Percentiles rank a stretch among this genome's conserved stretches.
These are phyloP conservation scores for Daldinia caldariorum DNA, from an alignment of 495 filamentous ascomycete species.

Conservation along the genomic window DNA sequence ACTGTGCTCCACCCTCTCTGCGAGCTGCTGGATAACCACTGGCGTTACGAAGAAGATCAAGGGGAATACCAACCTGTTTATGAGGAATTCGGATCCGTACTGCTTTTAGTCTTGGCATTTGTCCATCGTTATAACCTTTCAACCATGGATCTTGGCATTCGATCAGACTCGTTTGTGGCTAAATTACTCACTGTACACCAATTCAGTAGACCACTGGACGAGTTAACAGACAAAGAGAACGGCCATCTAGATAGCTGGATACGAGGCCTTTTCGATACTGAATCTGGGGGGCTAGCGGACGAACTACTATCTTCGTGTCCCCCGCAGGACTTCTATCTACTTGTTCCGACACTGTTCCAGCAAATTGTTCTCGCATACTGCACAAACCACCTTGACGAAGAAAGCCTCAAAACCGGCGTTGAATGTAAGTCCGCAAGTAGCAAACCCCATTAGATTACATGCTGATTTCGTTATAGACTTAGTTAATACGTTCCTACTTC, in stretches of 20 bases:
- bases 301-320: conserved; percentile 91
- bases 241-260: conserved; percentile 86
- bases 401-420: conserved; percentile 85
- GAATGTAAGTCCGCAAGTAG: conserved; percentile 70
- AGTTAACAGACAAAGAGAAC: conserved; percentile 77
- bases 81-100: conserved; percentile 91
- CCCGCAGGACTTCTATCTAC: conserved; percentile 91
- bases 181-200: conserved; percentile 75
- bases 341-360: conserved; percentile 89
- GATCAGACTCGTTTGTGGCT: conserved; percentile 77
- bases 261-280: conserved; percentile 82
- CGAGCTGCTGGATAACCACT: conserved; percentile 78
- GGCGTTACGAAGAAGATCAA: conserved; percentile 94
- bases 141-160: conserved; percentile 71
- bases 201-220: conserved; percentile 67
- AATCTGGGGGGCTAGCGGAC: conserved; percentile 76
- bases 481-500: conserved; percentile 88
- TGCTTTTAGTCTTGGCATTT: conserved; percentile 83
- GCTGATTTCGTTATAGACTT: conserved; percentile 64
- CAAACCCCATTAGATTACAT: neutral
- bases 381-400: conserved; percentile 74
- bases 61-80: conserved; percentile 96
- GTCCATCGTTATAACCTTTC: conserved; percentile 84
- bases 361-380: conserved; percentile 83
- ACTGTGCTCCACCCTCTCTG: conserved; percentile 85